phyloP scores from a whole-genome alignment of 2,329 filamentous ascomycete genomes.

The Scopulariopsis brevicaulis region DNA sequence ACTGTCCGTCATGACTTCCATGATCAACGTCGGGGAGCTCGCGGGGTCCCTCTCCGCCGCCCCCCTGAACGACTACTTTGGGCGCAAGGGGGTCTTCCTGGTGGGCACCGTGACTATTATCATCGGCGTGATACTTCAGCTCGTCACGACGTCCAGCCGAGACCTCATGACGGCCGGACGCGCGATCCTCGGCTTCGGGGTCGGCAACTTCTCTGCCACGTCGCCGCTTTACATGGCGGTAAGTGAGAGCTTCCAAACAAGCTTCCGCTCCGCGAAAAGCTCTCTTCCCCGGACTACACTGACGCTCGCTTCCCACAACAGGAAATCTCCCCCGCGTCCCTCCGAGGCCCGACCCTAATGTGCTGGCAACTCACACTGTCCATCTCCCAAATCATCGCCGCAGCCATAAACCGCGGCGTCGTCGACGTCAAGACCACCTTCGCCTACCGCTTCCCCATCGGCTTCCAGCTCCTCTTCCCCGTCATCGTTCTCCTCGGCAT shows the following conservation, averaged over 20 bases:
- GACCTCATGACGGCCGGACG: conserved; percentile 11
- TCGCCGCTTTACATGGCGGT: conserved; percentile 11
- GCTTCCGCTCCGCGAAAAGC: not conserved
- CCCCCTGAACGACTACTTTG: conserved; percentile 22
- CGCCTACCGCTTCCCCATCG: conserved; percentile 16
- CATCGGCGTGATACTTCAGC: conserved; percentile 9
- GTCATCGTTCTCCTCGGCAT: conserved; percentile 12
- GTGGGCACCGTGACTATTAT: conserved; percentile 20
- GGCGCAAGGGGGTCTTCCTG: conserved; percentile 21
- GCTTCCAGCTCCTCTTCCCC: conserved; percentile 14
- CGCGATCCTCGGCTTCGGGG: conserved; percentile 11
- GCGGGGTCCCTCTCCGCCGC: conserved; percentile 20
- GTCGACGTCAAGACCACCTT: conserved; percentile 12
- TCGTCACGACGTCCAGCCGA: conserved; percentile 10
- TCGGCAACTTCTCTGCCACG: conserved; percentile 13
- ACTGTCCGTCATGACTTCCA: conserved; percentile 18
- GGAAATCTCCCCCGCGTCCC: conserved; percentile 14
- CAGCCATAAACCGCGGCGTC: conserved; percentile 16
- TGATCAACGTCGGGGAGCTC: conserved; percentile 26
- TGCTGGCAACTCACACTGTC: conserved; percentile 21
- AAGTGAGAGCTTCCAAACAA: not conserved
- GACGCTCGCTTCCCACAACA: not conserved
- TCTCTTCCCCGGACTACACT: not conserved
- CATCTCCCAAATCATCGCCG: conserved; percentile 16
- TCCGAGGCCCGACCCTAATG: conserved; percentile 17